Evolutionary conservation across 2,329 filamentous ascomycete species (phyloP).

Genomic region (Xylaria polymorpha): DNA sequence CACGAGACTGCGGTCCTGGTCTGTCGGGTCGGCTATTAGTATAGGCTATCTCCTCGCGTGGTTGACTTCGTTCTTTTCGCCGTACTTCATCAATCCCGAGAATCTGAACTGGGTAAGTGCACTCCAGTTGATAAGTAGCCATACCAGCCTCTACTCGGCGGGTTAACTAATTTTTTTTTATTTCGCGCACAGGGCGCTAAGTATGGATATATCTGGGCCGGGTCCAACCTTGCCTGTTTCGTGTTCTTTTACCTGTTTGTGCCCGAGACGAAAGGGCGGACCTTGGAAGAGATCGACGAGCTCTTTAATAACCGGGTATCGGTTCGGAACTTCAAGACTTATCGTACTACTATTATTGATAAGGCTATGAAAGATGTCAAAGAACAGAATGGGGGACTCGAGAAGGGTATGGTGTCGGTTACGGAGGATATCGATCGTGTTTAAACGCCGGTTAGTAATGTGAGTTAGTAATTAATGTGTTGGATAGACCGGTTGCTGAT

Average conservation of each 20-base stretch:
- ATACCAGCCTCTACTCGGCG: background rate
- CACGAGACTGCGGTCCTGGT: constrained; percentile 58
- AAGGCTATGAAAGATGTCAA: constrained; percentile 45
- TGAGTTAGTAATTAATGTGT: background rate
- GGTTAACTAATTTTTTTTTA: background rate
- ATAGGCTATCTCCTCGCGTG: constrained; percentile 61
- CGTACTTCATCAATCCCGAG: constrained; percentile 49
- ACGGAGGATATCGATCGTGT: constrained; percentile 39
- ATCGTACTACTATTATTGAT: constrained; percentile 44
- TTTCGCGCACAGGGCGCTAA: constrained; percentile 52
- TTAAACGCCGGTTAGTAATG: background rate
- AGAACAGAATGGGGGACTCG: constrained; percentile 18
- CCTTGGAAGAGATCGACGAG: constrained; percentile 49
- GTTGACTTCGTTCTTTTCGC: constrained; percentile 49
- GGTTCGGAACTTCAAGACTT: constrained; percentile 45
- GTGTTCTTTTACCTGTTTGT: constrained; percentile 48
- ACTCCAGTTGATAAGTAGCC: no score
- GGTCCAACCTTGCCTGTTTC: constrained; percentile 46
- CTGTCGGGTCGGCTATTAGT: constrained; percentile 61
- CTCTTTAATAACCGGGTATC: constrained; percentile 47
- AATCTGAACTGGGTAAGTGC: constrained; percentile 48
- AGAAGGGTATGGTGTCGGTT: constrained; percentile 24
- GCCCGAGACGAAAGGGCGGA: constrained; percentile 48
- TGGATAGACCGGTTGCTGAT: background rate
- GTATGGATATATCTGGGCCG: constrained; percentile 58